Base-by-base conservation (phyloP, 148 eudicot genomes). In the Cornus kousa region DNA sequence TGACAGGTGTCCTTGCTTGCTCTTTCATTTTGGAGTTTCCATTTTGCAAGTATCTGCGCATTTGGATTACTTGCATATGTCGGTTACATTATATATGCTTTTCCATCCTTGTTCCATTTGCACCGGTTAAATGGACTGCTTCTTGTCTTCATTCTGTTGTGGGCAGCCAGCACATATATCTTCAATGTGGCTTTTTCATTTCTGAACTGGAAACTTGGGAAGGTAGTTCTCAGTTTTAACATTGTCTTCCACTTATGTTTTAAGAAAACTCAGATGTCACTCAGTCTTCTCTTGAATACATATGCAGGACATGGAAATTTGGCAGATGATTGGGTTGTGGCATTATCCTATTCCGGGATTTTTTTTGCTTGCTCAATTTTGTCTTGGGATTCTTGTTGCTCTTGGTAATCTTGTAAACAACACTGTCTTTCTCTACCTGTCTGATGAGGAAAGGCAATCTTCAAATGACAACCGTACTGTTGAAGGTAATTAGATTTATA, bases 281-380 rank as follows among this genome's bases (percentile, higher is more conserved):
- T n/a, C 74, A 31, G 64, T 78, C 32, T 82, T 62, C 64, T 20
- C 53, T 71, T 71, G 60, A 80, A 37, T 69, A 4, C 33, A 43
- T 80, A 16, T 81, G 71, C 85, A 96, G 99, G 93, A 93, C 80
- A 89, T 90, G 93, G 93, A 91, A 87, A 91, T 96, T 67, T 96
- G 99, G 99, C 97, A 96, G 90, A 87, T 92, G 90, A 87, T 96
- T 83, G 99, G 99, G 64, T 82, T 96, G 76, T 96, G 98, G 99
- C 97, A 91, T 83, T 93, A 96, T 82, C 88, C 99, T 73, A 88
- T 88, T 84, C 99, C 99, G 84, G 98, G 98, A 76, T 87, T 88
- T 78, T 96, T 93, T 79, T 82, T 96, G 78, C 90, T 96, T 66
- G 97, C 99, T 78, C 99, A 96, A 82, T 92, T 91, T 87, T 95